phyloP scores from a whole-genome alignment of 176 grass and related monocot species.

The Raddia guianensis region DNA sequence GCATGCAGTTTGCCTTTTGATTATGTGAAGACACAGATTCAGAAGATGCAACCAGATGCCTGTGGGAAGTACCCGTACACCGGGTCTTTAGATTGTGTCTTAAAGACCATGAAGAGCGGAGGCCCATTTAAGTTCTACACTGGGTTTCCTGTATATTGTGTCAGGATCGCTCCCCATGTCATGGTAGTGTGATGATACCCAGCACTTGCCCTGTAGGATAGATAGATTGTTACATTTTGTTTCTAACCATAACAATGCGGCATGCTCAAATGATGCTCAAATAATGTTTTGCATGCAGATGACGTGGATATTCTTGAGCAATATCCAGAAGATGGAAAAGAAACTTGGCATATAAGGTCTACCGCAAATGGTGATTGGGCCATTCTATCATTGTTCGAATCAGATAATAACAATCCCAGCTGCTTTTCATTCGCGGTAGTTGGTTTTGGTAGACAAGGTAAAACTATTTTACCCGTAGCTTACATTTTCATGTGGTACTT shows the following conservation, averaged over 20 bases:
- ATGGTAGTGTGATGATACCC: constrained; percentile 61
- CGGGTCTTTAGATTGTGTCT: constrained; percentile 81
- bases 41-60: constrained; percentile 99
- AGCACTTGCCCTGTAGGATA: background rate
- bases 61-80: constrained; percentile 95
- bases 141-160: constrained; percentile 96
- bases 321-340: constrained; percentile 92
- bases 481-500: constrained; percentile 41
- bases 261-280: constrained; percentile 16
- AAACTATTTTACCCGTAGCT: constrained; percentile 45
- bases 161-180: constrained; percentile 96
- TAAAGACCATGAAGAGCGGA: constrained; percentile 88
- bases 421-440: constrained; percentile 45
- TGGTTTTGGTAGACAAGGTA: constrained; percentile 53
- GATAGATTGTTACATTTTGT: background rate
- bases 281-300: constrained; percentile 60
- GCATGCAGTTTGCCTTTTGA: constrained; percentile 99
- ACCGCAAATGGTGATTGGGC: background rate
- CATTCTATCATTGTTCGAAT: constrained; percentile 11
- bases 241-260: background rate
- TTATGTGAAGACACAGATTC: constrained; percentile 98
- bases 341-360: constrained; percentile 59
- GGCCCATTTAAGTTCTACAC: constrained; percentile 99
- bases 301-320: constrained; percentile 99
- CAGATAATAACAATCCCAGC: constrained; percentile 50